Evolutionary conservation across 805 yeast species (phyloP).

Genomic region (Candida xyloterini): DNA sequence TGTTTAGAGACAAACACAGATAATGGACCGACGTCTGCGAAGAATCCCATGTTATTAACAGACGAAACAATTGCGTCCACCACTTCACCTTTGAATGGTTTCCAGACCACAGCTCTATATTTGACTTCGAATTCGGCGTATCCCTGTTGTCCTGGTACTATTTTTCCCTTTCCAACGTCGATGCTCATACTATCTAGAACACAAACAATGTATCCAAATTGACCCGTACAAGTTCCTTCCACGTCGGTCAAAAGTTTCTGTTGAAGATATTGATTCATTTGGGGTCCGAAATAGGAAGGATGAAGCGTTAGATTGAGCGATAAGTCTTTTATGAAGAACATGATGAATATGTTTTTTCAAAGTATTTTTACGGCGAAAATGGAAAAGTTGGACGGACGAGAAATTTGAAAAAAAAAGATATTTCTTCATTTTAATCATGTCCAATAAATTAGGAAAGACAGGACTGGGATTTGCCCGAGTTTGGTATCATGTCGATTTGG

Average conservation of each 20-base stretch:
- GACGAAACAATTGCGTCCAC: slow-evolving; percentile 95
- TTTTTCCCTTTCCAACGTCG: slow-evolving; percentile 91
- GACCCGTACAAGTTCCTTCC: slow-evolving; percentile 98
- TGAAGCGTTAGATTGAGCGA: slow-evolving; percentile 89
- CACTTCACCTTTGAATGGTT: slow-evolving; percentile 98
- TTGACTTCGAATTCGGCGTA: slow-evolving; percentile 95
- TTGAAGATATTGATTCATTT: slow-evolving; percentile 90
- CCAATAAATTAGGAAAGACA: slow-evolving; percentile 45
- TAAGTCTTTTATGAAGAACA: slow-evolving; percentile 66
- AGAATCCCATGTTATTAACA: slow-evolving; percentile 92
- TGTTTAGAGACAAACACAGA: slow-evolving; percentile 93
- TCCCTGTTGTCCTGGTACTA: slow-evolving; percentile 81
- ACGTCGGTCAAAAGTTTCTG: slow-evolving; percentile 91
- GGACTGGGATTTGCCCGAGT: slow-evolving; percentile 60
- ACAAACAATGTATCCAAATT: slow-evolving; percentile 95
- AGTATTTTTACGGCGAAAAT: not conserved
- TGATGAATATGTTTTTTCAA: slow-evolving; percentile 6
- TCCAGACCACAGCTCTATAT: slow-evolving; percentile 96
- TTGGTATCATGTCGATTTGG: slow-evolving; percentile 96
- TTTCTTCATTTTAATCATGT: slow-evolving; percentile 33
- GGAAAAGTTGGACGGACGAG: slow-evolving; percentile 1
- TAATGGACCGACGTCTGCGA: slow-evolving; percentile 97
- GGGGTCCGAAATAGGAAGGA: slow-evolving; percentile 97
- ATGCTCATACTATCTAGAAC: slow-evolving; percentile 92
- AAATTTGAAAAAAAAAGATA: slow-evolving; percentile 4